Evolutionary conservation across 352 stramenopile species (phyloP).

Genomic region (Pythium aquatile): DNA sequence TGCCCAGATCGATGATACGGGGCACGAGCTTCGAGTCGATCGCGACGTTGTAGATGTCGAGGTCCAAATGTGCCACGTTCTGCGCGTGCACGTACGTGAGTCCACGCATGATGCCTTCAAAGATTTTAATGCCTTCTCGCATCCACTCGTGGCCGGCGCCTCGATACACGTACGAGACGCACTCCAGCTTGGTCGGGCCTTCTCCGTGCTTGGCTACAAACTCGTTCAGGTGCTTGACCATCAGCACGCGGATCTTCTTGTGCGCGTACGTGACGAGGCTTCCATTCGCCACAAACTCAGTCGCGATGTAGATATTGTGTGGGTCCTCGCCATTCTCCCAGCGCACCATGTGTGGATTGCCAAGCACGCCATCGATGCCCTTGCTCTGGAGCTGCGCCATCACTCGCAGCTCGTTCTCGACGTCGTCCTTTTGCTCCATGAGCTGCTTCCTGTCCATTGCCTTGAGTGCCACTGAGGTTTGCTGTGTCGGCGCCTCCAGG

Average conservation of each 20-base stretch:
- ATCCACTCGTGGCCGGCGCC: conserved; percentile 76
- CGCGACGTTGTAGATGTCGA: conserved; percentile 86
- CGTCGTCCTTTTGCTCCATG: conserved; percentile 71
- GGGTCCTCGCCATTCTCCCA: conserved; percentile 73
- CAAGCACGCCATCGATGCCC: conserved; percentile 68
- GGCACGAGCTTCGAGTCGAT: conserved; percentile 53
- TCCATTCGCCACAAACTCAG: conserved; percentile 78
- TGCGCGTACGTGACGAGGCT: conserved; percentile 74
- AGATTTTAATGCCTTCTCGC: conserved; percentile 63
- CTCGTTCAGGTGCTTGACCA: conserved; percentile 68
- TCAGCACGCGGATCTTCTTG: conserved; percentile 62
- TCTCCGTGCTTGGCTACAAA: conserved; percentile 60
- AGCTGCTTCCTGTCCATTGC: conserved; percentile 78
- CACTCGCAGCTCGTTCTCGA: conserved; percentile 77
- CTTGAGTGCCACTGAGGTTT: conserved; percentile 74
- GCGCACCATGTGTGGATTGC: conserved; percentile 70
- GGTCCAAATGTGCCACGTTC: conserved; percentile 72
- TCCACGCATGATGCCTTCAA: conserved; percentile 59
- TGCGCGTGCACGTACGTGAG: conserved; percentile 83
- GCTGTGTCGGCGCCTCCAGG: conserved; percentile 40
- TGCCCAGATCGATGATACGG: conserved; percentile 81
- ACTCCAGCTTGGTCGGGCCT: conserved; percentile 73
- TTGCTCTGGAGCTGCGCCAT: conserved; percentile 77
- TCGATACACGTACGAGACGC: conserved; percentile 76
- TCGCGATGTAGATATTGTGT: conserved; percentile 82